A percentile compares a stretch with the other conserved stretches of the same genome.
Conservation (phyloP, 371 early-diverging fungal species). For the Mucor ambiguus region DNA sequence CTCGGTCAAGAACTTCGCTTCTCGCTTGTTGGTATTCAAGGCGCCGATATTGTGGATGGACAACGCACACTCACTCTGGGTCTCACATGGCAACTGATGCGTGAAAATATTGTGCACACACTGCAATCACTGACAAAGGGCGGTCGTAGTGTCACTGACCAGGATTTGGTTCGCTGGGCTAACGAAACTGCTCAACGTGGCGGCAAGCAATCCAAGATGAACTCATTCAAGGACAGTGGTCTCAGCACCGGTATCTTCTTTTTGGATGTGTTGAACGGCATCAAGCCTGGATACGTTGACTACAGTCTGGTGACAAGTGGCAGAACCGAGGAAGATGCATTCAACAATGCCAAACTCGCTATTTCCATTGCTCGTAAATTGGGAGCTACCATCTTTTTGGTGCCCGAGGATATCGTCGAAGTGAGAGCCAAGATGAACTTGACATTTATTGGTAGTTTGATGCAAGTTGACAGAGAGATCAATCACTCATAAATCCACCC, state of each 20-base stretch:
- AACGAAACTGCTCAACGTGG: slow-evolving; percentile 76
- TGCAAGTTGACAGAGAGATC: slow-evolving; percentile 9
- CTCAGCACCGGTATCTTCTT: slow-evolving; percentile 83
- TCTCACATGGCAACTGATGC: slow-evolving; percentile 97
- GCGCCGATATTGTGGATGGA: slow-evolving; percentile 93
- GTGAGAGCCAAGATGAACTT: slow-evolving; percentile 80
- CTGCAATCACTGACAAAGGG: slow-evolving; percentile 80
- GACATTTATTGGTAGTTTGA: slow-evolving; percentile 14
- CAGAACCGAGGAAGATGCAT: slow-evolving; percentile 75
- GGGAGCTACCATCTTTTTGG: slow-evolving; percentile 93
- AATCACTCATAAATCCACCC: not conserved
- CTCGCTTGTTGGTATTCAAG: slow-evolving; percentile 94
- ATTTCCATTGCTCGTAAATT: slow-evolving; percentile 95
- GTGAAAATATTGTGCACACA: slow-evolving; percentile 93
- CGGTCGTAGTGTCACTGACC: slow-evolving; percentile 85
- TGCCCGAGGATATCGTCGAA: slow-evolving; percentile 96
- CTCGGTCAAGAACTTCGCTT: slow-evolving; percentile 86
- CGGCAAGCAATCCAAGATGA: slow-evolving; percentile 72
- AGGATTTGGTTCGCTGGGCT: slow-evolving; percentile 94
- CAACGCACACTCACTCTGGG: slow-evolving; percentile 83
- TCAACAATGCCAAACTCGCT: slow-evolving; percentile 89
- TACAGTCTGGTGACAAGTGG: slow-evolving; percentile 85
- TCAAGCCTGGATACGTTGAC: slow-evolving; percentile 90
- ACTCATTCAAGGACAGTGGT: slow-evolving; percentile 82
- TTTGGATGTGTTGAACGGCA: slow-evolving; percentile 89